Evolutionary conservation across 352 stramenopile species (phyloP), one percentile per base, ranked within the genome.

Genomic region (Nothophytophthora sp.): DNA sequence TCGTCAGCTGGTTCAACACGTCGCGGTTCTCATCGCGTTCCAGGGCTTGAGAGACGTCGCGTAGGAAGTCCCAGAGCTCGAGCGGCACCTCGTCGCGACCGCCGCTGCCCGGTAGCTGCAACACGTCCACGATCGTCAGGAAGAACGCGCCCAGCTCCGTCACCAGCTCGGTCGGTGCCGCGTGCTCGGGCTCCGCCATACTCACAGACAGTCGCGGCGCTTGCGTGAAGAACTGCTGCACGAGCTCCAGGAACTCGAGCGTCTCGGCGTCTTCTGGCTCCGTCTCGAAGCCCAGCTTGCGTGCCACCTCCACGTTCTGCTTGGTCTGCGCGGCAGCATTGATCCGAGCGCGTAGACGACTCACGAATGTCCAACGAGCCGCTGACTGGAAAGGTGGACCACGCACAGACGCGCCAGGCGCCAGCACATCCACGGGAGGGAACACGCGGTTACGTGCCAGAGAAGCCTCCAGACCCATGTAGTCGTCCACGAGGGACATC

Each of bases 361-460:
- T 80, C 52, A 88, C 75, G 57, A 75, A 76, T 18, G 59, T 79
- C 82, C 82, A 93, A 48, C 86, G 68, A 25, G 76, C 64, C 8
- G 77, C 73, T n/a, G 73, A 86, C 64, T 91, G 82, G 63, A 91
- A 93, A 16, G 82, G 82, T 16, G 76, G 76, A 0, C 82, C 82
- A 9, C 82, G 80, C 8, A 93, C 70, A 5, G 82, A 93, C 0
- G 61, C 38, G 18, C 82, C 82, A 0, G 82, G 80, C 19, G 63
- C 60, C 16, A 90, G 54, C 24, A 90, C 80, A 46, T 93, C 63
- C 23, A 91, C 68, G 15, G 82, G 77, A n/a, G 81, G 78, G 42
- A 86, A 93, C 18, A 92, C 64, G 32, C 79, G 76, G 42, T 63
- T 69, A 3, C 64, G 63, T 7, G 70, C 60, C 15, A 90, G 55